phyloP scores from a whole-genome alignment of 192 early-diverging fungal genomes.

The Chytriomyces sp. region DNA sequence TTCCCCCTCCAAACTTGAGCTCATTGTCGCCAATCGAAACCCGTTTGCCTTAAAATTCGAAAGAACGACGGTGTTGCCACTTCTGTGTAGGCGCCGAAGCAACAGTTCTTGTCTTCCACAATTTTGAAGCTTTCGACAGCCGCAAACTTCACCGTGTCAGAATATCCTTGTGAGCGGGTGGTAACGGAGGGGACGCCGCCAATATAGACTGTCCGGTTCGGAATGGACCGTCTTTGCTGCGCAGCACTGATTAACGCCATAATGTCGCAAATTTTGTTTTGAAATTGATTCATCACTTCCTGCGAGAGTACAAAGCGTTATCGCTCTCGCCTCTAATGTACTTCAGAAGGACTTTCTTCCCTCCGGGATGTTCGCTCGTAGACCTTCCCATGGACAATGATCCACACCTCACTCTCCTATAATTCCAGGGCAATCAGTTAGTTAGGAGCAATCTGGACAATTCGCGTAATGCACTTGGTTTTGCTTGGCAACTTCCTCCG shows the following conservation, averaged over 20 bases:
- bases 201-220: constrained; percentile 78
- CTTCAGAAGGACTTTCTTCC: constrained; percentile 63
- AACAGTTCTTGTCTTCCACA: constrained; percentile 76
- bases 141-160: constrained; percentile 70
- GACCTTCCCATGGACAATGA: constrained; percentile 35
- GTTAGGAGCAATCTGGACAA: too few species aligned
- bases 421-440: too few species aligned
- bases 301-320: too few species aligned
- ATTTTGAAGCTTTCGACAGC: constrained; percentile 70
- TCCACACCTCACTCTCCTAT: constrained; percentile 31
- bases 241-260: background rate
- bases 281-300: constrained; percentile 9
- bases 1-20: constrained; percentile 78
- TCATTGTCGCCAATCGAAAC: constrained; percentile 60
- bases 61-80: constrained; percentile 62
- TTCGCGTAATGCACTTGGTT: too few species aligned
- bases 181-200: constrained; percentile 71
- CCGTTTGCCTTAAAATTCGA: constrained; percentile 52
- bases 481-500: constrained; percentile 24
- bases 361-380: constrained; percentile 37
- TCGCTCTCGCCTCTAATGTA: background rate
- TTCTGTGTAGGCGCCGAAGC: constrained; percentile 81
- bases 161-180: too few species aligned
- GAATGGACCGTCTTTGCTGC: constrained; percentile 24
- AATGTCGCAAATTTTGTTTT: background rate